Conservation (phyloP, 306 rosid species). For the Quercus parvula region DNA sequence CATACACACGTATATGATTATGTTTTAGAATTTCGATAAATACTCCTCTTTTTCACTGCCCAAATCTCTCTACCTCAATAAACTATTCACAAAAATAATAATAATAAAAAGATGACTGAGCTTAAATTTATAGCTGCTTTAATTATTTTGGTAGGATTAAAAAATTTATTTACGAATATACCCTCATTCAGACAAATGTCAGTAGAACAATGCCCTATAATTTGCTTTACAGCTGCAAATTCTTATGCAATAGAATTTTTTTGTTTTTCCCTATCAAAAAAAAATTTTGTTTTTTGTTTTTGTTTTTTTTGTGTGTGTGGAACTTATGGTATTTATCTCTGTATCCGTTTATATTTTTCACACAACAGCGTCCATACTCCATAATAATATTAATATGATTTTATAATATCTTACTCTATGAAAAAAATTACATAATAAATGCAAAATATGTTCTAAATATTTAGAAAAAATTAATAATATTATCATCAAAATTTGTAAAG, state of each 20-base stretch:
- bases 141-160: neutral
- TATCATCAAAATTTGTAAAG: too few relatives aligned
- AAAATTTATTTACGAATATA: too few relatives aligned
- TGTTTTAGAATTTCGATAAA: constrained; percentile 34
- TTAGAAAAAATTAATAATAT: too few relatives aligned
- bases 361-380: too few relatives aligned
- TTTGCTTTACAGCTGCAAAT: constrained; percentile 30
- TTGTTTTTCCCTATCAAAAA: neutral
- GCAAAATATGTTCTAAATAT: too few relatives aligned
- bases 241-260: neutral
- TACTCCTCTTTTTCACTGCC: constrained; percentile 57
- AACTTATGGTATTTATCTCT: too few relatives aligned
- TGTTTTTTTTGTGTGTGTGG: too few relatives aligned
- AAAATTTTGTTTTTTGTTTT: neutral
- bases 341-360: too few relatives aligned
- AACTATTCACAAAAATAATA: constrained; percentile 7
- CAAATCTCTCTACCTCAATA: constrained; percentile 47
- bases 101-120: neutral
- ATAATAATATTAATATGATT: too few relatives aligned
- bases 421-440: too few relatives aligned
- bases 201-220: neutral
- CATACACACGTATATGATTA: constrained; percentile 33
- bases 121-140: neutral
- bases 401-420: too few relatives aligned
- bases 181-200: neutral